A percentile compares a stretch with the other conserved stretches of the same genome.
These are phyloP conservation scores for Alternaria novae-zelandiae DNA, from an alignment of 2,329 filamentous ascomycete species.

Conservation along the genomic window DNA sequence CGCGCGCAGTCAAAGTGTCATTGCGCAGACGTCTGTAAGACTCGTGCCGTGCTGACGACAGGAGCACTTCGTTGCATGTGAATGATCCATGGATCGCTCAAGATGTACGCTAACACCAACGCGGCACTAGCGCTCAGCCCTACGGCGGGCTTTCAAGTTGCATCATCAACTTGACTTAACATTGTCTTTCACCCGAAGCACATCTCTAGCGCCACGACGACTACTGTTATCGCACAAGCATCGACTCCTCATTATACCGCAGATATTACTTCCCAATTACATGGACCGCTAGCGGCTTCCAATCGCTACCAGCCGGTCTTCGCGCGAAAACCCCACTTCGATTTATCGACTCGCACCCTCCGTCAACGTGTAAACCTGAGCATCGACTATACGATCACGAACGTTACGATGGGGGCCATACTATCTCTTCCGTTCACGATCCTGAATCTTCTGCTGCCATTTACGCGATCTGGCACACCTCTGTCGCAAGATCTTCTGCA, in stretches of 20 bases:
- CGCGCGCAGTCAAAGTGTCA: neutral
- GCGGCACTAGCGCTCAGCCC: constrained; percentile 11
- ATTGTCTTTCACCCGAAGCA: neutral
- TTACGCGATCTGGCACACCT: constrained; percentile 56
- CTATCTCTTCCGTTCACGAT: constrained; percentile 33
- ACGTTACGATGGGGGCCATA: constrained; percentile 36
- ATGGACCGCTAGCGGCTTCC: constrained; percentile 3
- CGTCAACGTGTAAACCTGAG: neutral
- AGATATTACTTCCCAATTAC: neutral
- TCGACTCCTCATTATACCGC: neutral
- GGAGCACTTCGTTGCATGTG: neutral
- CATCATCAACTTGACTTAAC: constrained; percentile 16
- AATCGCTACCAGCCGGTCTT: neutral
- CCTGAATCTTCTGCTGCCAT: constrained; percentile 56
- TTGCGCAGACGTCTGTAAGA: neutral
- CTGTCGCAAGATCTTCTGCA: constrained; percentile 56
- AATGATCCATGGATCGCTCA: neutral
- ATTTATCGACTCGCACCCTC: neutral
- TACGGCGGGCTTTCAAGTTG: constrained; percentile 4
- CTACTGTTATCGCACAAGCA: neutral
- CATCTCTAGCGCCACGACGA: neutral
- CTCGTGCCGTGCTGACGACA: neutral
- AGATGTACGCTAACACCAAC: neutral
- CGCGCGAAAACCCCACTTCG: neutral
- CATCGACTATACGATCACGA: neutral